A percentile compares a stretch with the other conserved stretches of the same genome.
phyloP scores from a whole-genome alignment of 2,329 filamentous ascomycete species.

The Orbilia javanica region DNA sequence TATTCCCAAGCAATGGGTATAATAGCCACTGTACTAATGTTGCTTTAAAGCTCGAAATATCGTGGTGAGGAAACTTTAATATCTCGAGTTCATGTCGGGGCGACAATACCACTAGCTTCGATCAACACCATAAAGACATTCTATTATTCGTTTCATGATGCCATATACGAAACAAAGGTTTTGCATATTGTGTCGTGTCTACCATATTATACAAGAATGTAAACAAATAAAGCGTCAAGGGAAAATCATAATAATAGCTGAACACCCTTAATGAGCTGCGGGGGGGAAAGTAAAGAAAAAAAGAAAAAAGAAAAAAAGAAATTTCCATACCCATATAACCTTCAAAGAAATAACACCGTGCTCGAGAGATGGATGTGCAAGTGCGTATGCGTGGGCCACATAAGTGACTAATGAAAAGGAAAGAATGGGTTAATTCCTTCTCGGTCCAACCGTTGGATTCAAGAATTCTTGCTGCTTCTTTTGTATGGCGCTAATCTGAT shows the following conservation, averaged over 20 bases:
- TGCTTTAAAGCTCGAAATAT: background rate
- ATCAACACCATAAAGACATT: background rate
- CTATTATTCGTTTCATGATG: slow-evolving; percentile 42
- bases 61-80: background rate
- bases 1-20: too few species aligned
- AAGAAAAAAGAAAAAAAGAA: slow-evolving; percentile 21
- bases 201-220: slow-evolving; percentile 52
- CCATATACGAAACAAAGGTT: slow-evolving; percentile 31
- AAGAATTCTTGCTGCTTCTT: slow-evolving; percentile 68
- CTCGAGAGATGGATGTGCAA: background rate
- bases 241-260: background rate
- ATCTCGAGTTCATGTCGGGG: background rate
- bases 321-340: slow-evolving; percentile 26
- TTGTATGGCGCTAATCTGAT: slow-evolving; percentile 81
- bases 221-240: slow-evolving; percentile 18
- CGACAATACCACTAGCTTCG: background rate
- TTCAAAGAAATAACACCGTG: slow-evolving; percentile 14
- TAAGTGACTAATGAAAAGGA: background rate
- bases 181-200: slow-evolving; percentile 5
- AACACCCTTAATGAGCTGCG: slow-evolving; percentile 9
- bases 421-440: slow-evolving; percentile 50
- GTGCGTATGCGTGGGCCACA: background rate
- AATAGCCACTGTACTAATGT: too few species aligned
- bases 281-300: too few species aligned
- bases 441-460: slow-evolving; percentile 62